phyloP scores from a whole-genome alignment of 768 basidiomycete genomes.

The Leucocoprinus sp. region DNA sequence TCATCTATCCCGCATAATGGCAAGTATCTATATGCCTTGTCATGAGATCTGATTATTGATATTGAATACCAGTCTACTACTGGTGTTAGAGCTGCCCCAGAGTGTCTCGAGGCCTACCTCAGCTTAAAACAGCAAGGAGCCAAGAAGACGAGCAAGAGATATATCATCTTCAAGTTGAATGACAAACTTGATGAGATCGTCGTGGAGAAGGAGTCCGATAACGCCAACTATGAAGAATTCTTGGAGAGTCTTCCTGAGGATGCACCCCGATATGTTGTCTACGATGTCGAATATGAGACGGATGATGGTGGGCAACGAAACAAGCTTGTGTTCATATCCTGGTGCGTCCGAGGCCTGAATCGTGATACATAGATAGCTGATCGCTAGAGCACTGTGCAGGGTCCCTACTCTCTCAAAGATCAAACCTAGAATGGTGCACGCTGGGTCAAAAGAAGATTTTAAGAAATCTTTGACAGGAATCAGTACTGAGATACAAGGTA shows the following conservation, averaged over 20 bases:
- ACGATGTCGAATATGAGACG: constrained; percentile 81
- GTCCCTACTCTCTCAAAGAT: constrained; percentile 78
- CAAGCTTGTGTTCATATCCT: constrained; percentile 79
- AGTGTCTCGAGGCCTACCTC: constrained; percentile 54
- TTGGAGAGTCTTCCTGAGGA: constrained; percentile 60
- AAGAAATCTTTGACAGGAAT: constrained; percentile 69
- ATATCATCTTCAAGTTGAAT: constrained; percentile 74
- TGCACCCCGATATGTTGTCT: constrained; percentile 85
- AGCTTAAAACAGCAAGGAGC: no score
- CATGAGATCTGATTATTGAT: constrained; percentile 6
- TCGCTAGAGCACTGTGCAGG: constrained; percentile 37
- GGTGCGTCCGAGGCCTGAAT: no score
- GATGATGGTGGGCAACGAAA: constrained; percentile 64
- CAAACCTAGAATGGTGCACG: constrained; percentile 90
- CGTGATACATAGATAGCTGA: neutral
- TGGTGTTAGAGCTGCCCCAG: constrained; percentile 51
- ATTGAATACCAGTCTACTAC: constrained; percentile 41
- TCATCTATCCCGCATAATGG: constrained; percentile 21
- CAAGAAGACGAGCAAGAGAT: constrained; percentile 64
- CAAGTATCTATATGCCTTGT: constrained; percentile 9
- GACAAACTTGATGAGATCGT: constrained; percentile 60
- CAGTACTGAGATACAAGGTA: constrained; percentile 78
- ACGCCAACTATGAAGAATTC: constrained; percentile 62
- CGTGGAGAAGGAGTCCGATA: constrained; percentile 55
- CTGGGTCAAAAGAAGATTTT: constrained; percentile 80